These are phyloP conservation scores for Hypoxylon lienhwacheense DNA, from an alignment of 495 filamentous ascomycete species.

Conservation along the genomic window DNA sequence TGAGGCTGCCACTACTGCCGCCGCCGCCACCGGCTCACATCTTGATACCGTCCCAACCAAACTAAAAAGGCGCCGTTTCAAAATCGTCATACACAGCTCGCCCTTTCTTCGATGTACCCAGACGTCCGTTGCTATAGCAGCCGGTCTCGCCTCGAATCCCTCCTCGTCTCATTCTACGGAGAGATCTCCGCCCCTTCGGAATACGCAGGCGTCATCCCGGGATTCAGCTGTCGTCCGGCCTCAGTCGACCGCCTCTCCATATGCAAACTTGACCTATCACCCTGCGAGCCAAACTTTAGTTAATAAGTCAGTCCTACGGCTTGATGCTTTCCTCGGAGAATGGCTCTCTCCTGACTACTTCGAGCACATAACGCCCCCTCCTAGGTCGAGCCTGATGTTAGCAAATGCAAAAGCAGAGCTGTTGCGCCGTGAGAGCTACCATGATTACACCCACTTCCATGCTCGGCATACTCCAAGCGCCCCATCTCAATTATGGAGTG, in stretches of 20 bases:
- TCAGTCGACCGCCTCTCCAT: conserved; percentile 22
- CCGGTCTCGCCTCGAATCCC: conserved; percentile 76
- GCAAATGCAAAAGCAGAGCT: conserved; percentile 83
- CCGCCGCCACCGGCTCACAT: conserved; percentile 10
- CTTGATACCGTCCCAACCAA: conserved; percentile 24
- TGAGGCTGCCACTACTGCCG: conserved; percentile 41
- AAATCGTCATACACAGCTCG: conserved; percentile 84
- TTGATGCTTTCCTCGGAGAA: conserved; percentile 93
- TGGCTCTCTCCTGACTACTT: conserved; percentile 95
- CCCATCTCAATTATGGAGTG: conserved; percentile 47
- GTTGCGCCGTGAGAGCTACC: conserved; percentile 67
- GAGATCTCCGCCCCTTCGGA: conserved; percentile 30
- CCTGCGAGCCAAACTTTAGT: conserved; percentile 5
- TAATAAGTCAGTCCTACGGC: conserved; percentile 65
- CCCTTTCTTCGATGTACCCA: conserved; percentile 93
- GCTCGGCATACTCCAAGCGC: conserved; percentile 35
- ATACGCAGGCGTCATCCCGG: conserved; percentile 37
- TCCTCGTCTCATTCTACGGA: conserved; percentile 35
- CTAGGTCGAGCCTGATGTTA: conserved; percentile 81
- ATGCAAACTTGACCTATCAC: neutral
- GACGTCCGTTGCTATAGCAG: conserved; percentile 85
- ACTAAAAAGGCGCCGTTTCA: conserved; percentile 62
- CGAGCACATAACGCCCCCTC: conserved; percentile 86
- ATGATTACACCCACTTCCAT: conserved; percentile 49
- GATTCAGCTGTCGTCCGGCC: conserved; percentile 24